Percentiles rank a stretch among this genome's conserved stretches.
Conservation (phyloP, 768 basidiomycete species). For the Tylopilus intermedius region DNA sequence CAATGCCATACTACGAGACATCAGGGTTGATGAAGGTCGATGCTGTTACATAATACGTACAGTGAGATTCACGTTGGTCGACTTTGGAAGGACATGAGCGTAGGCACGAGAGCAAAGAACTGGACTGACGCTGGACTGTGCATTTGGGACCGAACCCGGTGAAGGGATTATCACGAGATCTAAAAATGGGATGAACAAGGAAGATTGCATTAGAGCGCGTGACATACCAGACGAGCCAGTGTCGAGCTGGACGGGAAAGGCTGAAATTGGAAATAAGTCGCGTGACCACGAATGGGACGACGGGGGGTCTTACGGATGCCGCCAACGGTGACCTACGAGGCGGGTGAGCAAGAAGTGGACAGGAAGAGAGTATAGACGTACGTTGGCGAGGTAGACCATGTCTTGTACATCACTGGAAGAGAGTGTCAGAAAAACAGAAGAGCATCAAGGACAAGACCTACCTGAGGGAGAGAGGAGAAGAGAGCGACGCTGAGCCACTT, state of each 20-base stretch:
- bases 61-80: slow-evolving; percentile 53
- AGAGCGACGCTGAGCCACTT: slow-evolving; percentile 30
- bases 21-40: neutral
- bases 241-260: slow-evolving; percentile 72
- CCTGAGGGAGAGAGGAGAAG: slow-evolving; percentile 22
- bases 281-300: neutral
- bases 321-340: slow-evolving; percentile 59
- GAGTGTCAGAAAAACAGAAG: slow-evolving; percentile 10
- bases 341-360: neutral
- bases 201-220: too few species aligned
- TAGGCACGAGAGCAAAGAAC: neutral
- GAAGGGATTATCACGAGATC: slow-evolving; percentile 69
- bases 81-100: slow-evolving; percentile 29
- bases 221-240: slow-evolving; percentile 56
- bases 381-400: slow-evolving; percentile 74
- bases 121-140: slow-evolving; percentile 42
- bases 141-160: slow-evolving; percentile 44
- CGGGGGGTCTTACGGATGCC: slow-evolving; percentile 43
- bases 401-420: slow-evolving; percentile 61
- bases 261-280: slow-evolving; percentile 32
- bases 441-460: neutral
- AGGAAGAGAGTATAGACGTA: slow-evolving; percentile 31
- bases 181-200: slow-evolving; percentile 13
- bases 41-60: slow-evolving; percentile 31
- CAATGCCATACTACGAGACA: slow-evolving; percentile 63